Evolutionary conservation across 2,329 filamentous ascomycete species (phyloP).

Genomic region (Fusarium sp.): DNA sequence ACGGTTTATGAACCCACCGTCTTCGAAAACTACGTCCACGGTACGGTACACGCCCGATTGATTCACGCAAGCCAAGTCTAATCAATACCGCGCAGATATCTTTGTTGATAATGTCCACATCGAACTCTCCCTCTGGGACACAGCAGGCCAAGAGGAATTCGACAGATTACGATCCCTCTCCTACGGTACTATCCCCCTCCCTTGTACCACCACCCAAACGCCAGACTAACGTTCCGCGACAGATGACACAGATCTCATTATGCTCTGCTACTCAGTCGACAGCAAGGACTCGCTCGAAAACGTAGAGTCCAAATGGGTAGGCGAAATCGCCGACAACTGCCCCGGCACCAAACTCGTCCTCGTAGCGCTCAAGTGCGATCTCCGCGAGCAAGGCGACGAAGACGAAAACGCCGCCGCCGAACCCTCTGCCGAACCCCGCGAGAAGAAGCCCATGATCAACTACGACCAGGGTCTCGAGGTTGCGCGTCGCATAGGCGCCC

Average conservation of each 20-base stretch:
- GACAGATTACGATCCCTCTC: conserved; percentile 94
- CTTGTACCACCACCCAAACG: not conserved
- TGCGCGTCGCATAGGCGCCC: conserved; percentile 88
- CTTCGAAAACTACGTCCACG: conserved; percentile 99
- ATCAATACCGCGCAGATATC: conserved; percentile 74
- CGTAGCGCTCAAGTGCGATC: conserved; percentile 95
- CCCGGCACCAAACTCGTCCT: conserved; percentile 94
- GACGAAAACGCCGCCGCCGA: conserved; percentile 66
- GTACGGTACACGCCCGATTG: conserved; percentile 61
- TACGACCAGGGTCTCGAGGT: conserved; percentile 94
- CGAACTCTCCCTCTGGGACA: conserved; percentile 98
- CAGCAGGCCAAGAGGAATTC: conserved; percentile 98
- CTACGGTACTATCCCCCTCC: conserved; percentile 71
- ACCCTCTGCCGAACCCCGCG: conserved; percentile 53
- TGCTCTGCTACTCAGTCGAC: conserved; percentile 98
- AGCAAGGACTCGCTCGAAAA: conserved; percentile 97
- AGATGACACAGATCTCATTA: conserved; percentile 95
- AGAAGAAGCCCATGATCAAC: conserved; percentile 81
- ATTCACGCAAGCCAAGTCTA: not conserved
- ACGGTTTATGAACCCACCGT: conserved; percentile 99
- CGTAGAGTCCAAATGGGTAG: conserved; percentile 98
- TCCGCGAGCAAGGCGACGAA: conserved; percentile 82
- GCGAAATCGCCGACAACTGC: conserved; percentile 98
- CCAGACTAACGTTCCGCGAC: conserved; percentile 4
- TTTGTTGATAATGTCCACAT: conserved; percentile 98